These are phyloP conservation scores for Penicillium sp. DNA, from an alignment of 2,329 filamentous ascomycete genomes.

Conservation along the genomic window DNA sequence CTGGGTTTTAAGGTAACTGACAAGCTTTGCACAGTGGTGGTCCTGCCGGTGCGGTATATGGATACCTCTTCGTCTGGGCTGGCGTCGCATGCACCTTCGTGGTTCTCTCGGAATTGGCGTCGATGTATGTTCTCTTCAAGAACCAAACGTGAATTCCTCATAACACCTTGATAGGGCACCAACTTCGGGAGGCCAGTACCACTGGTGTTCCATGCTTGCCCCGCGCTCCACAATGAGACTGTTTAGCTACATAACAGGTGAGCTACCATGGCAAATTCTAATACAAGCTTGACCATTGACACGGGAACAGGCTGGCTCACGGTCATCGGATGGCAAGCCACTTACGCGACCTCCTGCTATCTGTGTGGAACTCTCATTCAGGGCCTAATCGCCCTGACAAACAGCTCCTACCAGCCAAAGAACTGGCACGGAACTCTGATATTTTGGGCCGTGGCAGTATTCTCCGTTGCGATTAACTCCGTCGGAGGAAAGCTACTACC, in stretches of 20 bases:
- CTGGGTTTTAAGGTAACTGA: neutral
- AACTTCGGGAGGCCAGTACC: conserved; percentile 40
- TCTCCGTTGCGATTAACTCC: conserved; percentile 46
- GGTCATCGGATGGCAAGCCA: conserved; percentile 45
- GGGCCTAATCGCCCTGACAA: conserved; percentile 38
- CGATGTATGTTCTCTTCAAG: conserved; percentile 26
- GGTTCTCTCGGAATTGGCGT: conserved; percentile 33
- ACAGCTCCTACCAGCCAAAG: conserved; percentile 36
- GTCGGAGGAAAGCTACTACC: conserved; percentile 45
- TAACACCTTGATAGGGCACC: conserved; percentile 25
- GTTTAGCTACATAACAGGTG: conserved; percentile 41
- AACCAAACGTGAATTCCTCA: neutral
- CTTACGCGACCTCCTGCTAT: conserved; percentile 37
- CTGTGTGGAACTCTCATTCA: conserved; percentile 37
- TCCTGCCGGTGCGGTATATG: conserved; percentile 33
- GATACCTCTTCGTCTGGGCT: conserved; percentile 34
- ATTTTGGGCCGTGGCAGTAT: conserved; percentile 43
- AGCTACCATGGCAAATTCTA: neutral
- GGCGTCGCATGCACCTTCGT: conserved; percentile 28
- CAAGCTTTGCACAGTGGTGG: conserved; percentile 28
- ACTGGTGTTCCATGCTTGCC: conserved; percentile 44
- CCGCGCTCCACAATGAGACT: conserved; percentile 34
- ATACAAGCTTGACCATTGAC: neutral
- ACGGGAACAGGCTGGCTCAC: conserved; percentile 38
- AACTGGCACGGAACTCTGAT: conserved; percentile 53